Base-by-base conservation (phyloP, 345 rosid genomes). In the Ceriops tagal region DNA sequence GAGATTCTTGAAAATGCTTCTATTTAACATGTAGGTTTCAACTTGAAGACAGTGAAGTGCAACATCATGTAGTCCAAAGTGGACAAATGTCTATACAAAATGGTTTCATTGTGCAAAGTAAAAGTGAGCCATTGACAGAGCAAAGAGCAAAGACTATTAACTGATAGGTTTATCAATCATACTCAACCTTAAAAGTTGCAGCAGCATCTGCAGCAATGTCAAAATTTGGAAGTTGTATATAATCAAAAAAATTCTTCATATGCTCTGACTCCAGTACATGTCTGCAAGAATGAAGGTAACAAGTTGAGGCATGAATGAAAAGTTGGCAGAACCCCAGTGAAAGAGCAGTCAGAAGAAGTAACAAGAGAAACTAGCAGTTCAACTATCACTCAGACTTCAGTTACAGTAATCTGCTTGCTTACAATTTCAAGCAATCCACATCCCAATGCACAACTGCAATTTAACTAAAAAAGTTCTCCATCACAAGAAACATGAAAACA, bases 171-270 rank as follows among this genome's bases (percentile, higher is more conserved):
- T 39, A 49, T 61, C 58, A 58, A 34, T 68, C 64, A 52, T 61
- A 64, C 52, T 32, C 70, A 66, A 96, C 98, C 99, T 92, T 96
- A 79, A 96, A 92, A 58, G 99, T 90, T 18, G 97, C 98, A 79
- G 96, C 99, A 76, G 96, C 99, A 88, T 92, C 98, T 52, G 99
- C 98, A 62, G 98, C 92, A 77, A 96, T 81, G 67, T 96, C 98
- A 21, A 96, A 96, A 79, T 96, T 92, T 43, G 98, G 97, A 75
- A 96, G 95, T 79, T 89, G 98, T 76, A 96, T 96, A 72, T 80
- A 89, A 64, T 90, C 85, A 37, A 96, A 96, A 79, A 92, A 89
- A 81, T 89, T 92, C 89, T 87, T 96, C 83, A 92, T 78, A 69
- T 92, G 85, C 66, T 81, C 80, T 0, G 96, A 87, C 73, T 96